phyloP scores from a whole-genome alignment of 192 early-diverging fungal species.

The Backusella sp. region DNA sequence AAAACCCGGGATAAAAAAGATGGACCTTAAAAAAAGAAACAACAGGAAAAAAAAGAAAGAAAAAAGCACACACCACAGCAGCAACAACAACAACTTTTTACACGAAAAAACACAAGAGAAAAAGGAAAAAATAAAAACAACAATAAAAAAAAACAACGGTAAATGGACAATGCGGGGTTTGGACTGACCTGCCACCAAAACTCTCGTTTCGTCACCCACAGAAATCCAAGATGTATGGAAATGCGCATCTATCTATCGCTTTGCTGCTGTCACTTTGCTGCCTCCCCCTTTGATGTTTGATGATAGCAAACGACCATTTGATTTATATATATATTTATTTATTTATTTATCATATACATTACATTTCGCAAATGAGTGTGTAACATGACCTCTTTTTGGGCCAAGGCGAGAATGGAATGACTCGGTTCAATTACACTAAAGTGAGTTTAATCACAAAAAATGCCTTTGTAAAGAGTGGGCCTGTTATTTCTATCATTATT shows the following conservation, averaged over 20 bases:
- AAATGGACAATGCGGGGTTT: background rate
- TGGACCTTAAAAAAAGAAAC: background rate
- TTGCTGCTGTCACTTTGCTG: background rate
- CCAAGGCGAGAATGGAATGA: no score
- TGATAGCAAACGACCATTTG: background rate
- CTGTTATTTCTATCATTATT: no score
- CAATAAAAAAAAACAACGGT: background rate
- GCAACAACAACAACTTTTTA: background rate
- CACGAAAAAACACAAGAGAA: background rate
- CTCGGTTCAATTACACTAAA: no score
- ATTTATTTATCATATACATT: no score
- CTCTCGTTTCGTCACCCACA: background rate
- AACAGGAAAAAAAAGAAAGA: background rate
- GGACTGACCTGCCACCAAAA: background rate
- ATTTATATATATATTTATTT: no score
- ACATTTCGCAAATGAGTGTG: no score
- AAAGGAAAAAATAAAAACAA: background rate
- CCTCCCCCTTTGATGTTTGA: background rate
- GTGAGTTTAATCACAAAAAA: no score
- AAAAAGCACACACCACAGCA: background rate
- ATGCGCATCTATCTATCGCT: background rate
- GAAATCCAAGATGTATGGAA: no score
- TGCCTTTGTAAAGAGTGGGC: no score
- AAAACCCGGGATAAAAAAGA: background rate
- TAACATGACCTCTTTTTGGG: no score